These are phyloP conservation scores for Ogataea siamensis DNA, from an alignment of 805 yeast species.

Conservation along the genomic window DNA sequence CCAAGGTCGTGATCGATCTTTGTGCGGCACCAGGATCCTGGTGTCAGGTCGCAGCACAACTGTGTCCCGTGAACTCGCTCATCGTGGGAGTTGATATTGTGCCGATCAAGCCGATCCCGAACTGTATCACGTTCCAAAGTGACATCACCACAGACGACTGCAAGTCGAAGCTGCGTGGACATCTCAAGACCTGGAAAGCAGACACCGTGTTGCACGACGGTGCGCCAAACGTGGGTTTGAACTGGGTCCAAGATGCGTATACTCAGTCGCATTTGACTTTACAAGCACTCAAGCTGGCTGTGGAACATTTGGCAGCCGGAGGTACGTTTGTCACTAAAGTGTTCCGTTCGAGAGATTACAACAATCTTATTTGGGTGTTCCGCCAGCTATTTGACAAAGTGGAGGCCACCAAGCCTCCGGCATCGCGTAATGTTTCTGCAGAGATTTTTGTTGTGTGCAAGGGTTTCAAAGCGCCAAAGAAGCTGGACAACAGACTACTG, in stretches of 20 bases:
- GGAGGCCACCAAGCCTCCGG: slow-evolving; percentile 98
- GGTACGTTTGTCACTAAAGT: slow-evolving; percentile 96
- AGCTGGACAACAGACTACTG: slow-evolving; percentile 84
- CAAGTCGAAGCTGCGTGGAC: slow-evolving; percentile 88
- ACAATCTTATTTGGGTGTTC: slow-evolving; percentile 96
- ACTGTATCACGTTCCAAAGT: slow-evolving; percentile 89
- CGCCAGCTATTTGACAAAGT: slow-evolving; percentile 94
- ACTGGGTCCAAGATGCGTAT: slow-evolving; percentile 99
- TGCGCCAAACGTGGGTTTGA: slow-evolving; percentile 99
- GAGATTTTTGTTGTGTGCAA: slow-evolving; percentile 97
- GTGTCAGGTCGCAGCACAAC: slow-evolving; percentile 97
- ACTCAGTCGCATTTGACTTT: slow-evolving; percentile 95
- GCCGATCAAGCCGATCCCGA: slow-evolving; percentile 95
- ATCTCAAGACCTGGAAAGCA: slow-evolving; percentile 98
- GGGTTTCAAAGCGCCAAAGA: slow-evolving; percentile 95
- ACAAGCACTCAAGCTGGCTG: slow-evolving; percentile 91
- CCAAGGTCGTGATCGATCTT: slow-evolving; percentile 93
- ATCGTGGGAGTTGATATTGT: slow-evolving; percentile 99
- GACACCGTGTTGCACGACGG: slow-evolving; percentile 98
- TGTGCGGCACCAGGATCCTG: slow-evolving; percentile 99
- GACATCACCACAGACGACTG: slow-evolving; percentile 99
- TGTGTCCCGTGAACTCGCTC: slow-evolving; percentile 89
- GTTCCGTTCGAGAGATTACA: slow-evolving; percentile 98
- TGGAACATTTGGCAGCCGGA: slow-evolving; percentile 84
- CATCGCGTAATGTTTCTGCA: slow-evolving; percentile 98